phyloP scores from a whole-genome alignment of 2,329 filamentous ascomycete genomes.

The Colletotrichum theobromicola region DNA sequence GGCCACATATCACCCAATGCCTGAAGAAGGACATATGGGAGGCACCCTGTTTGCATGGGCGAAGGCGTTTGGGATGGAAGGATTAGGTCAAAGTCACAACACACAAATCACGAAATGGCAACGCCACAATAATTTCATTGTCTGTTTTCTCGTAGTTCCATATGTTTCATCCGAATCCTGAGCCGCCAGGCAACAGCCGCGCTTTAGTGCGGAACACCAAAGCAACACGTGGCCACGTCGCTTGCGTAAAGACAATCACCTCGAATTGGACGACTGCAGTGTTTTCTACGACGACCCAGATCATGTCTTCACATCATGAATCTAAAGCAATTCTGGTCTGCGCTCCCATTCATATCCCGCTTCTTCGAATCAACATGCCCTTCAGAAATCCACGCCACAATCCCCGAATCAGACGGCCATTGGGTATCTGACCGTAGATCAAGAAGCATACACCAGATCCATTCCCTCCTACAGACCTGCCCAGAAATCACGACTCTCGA shows the following conservation, averaged over 20 bases:
- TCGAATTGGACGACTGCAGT: not conserved
- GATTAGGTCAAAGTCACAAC: not conserved
- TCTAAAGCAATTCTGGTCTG: not conserved
- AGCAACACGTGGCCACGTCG: not conserved
- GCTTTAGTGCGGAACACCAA: not conserved
- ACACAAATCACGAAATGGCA: not conserved
- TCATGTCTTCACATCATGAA: not conserved
- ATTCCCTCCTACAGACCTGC: not conserved
- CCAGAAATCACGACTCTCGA: not conserved
- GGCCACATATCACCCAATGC: not conserved
- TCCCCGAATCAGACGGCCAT: not conserved
- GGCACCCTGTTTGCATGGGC: not conserved
- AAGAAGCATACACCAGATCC: not conserved
- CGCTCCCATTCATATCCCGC: not conserved
- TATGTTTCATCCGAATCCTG: not conserved
- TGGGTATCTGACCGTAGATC: not conserved
- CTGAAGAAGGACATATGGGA: not conserved
- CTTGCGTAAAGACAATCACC: not conserved
- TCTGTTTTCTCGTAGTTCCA: not conserved
- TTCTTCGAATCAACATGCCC: not conserved
- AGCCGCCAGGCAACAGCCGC: not conserved
- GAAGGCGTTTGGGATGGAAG: not conserved
- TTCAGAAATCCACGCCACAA: not conserved
- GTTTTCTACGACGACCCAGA: not conserved
- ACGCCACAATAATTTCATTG: not conserved